Evolutionary conservation across 2,329 filamentous ascomycete species (phyloP), one percentile per base, ranked within the genome.

Genomic region (Zalaria sp.): DNA sequence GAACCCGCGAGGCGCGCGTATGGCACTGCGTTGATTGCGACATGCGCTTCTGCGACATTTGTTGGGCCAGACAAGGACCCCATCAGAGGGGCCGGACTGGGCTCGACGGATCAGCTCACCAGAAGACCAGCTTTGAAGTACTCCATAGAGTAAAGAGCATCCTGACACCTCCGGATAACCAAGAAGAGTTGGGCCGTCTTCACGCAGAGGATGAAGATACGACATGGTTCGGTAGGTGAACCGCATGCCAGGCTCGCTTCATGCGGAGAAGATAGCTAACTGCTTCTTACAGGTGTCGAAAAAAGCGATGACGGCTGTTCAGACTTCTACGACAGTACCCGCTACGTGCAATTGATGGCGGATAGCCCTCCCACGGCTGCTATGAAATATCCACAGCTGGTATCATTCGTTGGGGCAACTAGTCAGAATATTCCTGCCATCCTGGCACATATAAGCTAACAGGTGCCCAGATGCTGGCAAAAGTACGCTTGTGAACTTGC

Each of bases 401-500:
- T 57, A 3, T 58, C 56, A n/a, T 58, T 58, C 45, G 54, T 58
- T 38, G 56, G 56, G 28, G 48, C 54, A 5, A 57, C 56, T 4
- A 56, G 29, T 32, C 7, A 7, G 29, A 32, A 32, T 7, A 32
- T 7, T 7, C n/a, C 29, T 32, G 29, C n/a, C 7, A 32, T 7
- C 29, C 29, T 32, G 29, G 7, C 29, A 32, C 29, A 7, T 7
- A 32, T 32, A 32, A 7, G 7, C n/a, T 18, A 18, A 18, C 18
- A 18, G 18, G 18, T 18, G 18, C 29, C 29, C 29, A 32, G 29
- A 56, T 35, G 68, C 67, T 10, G 69, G 69, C 1, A 72, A 72
- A 52, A 70, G 66, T 36, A 68, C 65, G 2, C 46, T 72, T 26
- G 68, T 72, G 47, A 69, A 68, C 43, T 52, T 72, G 35, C 54